Evolutionary conservation across 139 green algal genomes (phyloP).

Genomic region (Pleodorina starrii): DNA sequence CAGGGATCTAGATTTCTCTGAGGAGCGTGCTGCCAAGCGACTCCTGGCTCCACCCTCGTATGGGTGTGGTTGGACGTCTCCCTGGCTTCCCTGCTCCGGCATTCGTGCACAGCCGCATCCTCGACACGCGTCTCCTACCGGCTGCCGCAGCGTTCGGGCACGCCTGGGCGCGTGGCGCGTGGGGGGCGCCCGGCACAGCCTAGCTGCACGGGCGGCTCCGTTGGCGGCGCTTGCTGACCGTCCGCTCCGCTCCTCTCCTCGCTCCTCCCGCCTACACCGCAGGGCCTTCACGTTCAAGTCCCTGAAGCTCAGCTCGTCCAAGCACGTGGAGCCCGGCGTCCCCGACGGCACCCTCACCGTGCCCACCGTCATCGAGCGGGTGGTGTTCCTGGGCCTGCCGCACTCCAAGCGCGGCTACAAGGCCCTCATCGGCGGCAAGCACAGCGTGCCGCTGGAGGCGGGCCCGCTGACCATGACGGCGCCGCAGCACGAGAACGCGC

Average conservation of each 20-base stretch:
- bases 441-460: slow-evolving; percentile 30
- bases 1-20: not conserved
- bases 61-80: not conserved
- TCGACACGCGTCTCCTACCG: no score
- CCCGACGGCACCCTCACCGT: slow-evolving; percentile 31
- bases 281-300: slow-evolving; percentile 55
- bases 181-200: no score
- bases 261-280: not conserved
- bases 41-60: no score
- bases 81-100: not conserved
- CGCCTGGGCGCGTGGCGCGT: not conserved
- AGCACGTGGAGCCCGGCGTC: slow-evolving; percentile 18
- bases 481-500: not conserved
- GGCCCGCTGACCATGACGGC: slow-evolving; percentile 20
- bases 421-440: not conserved
- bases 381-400: slow-evolving; percentile 71
- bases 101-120: no score
- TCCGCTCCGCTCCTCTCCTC: not conserved
- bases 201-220: not conserved
- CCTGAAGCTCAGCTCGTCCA: slow-evolving; percentile 40
- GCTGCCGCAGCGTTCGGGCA: no score
- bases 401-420: slow-evolving; percentile 32
- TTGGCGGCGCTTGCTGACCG: not conserved
- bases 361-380: slow-evolving; percentile 58
- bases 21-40: no score